Evolutionary conservation across 495 filamentous ascomycete species (phyloP).

Genomic region (Saxophila tyrrhenica): DNA sequence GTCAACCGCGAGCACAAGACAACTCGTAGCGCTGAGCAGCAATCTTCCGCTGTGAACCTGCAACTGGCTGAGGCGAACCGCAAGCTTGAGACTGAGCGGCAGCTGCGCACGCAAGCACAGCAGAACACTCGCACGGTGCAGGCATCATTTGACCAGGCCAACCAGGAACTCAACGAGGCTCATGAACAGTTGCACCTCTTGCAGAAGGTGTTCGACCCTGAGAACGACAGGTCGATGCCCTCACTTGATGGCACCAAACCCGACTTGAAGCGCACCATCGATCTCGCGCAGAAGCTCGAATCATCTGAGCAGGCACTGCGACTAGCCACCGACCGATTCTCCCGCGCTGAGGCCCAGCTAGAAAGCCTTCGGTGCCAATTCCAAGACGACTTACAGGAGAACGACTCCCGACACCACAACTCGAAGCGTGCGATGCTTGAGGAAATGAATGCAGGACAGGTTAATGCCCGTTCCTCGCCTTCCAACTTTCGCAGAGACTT

Average conservation of each 20-base stretch:
- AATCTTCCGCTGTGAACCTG: conserved; percentile 65
- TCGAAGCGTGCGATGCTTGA: conserved; percentile 65
- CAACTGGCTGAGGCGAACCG: conserved; percentile 85
- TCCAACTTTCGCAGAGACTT: conserved; percentile 62
- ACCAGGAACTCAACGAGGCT: conserved; percentile 67
- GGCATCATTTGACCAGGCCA: conserved; percentile 58
- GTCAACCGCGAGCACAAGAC: conserved; percentile 81
- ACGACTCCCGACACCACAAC: conserved; percentile 58
- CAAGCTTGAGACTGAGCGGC: conserved; percentile 79
- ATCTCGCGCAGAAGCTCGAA: conserved; percentile 81
- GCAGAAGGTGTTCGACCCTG: conserved; percentile 77
- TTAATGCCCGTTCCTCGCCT: conserved; percentile 64
- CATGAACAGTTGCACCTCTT: conserved; percentile 68
- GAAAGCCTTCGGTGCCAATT: conserved; percentile 63
- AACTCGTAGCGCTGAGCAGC: conserved; percentile 82
- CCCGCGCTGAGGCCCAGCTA: conserved; percentile 73
- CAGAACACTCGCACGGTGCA: conserved; percentile 74
- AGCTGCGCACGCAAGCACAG: conserved; percentile 76
- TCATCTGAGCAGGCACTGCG: conserved; percentile 76
- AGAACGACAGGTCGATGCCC: conserved; percentile 45
- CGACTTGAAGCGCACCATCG: conserved; percentile 52
- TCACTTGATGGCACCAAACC: conserved; percentile 50
- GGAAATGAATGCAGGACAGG: conserved; percentile 79
- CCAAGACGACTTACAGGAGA: conserved; percentile 61
- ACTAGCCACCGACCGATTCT: conserved; percentile 71